A percentile compares a stretch with the other conserved stretches of the same genome.
Evolutionary conservation across 1,139 yeast genomes (phyloP).

Genomic region (Komagataea norvegica): DNA sequence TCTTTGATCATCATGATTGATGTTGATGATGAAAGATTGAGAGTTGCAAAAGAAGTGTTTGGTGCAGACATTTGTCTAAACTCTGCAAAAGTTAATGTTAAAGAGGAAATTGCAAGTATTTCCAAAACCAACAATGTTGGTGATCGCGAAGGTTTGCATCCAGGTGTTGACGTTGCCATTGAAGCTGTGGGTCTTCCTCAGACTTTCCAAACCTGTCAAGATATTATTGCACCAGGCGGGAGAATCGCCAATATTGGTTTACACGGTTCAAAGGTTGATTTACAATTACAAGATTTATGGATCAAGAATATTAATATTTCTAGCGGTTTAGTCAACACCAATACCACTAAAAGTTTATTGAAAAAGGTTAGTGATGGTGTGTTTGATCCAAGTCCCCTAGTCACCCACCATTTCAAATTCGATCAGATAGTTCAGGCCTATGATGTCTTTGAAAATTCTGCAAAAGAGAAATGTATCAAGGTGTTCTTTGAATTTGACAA

Average conservation of each 20-base stretch:
- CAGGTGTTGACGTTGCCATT: constrained; percentile 45
- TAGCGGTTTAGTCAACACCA: constrained; percentile 42
- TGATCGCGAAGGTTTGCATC: constrained; percentile 25
- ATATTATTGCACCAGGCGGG: constrained; percentile 43
- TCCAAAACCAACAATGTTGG: constrained; percentile 23
- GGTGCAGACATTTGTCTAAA: constrained; percentile 41
- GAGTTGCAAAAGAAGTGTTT: constrained; percentile 34
- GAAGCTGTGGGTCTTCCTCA: constrained; percentile 44
- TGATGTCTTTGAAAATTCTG: constrained; percentile 39
- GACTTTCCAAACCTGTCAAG: constrained; percentile 42
- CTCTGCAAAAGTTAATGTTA: constrained; percentile 31
- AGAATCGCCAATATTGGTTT: constrained; percentile 45
- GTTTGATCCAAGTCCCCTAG: constrained; percentile 42
- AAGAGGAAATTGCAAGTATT: constrained; percentile 27
- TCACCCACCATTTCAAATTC: constrained; percentile 59
- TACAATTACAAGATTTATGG: constrained; percentile 42
- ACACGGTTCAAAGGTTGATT: constrained; percentile 39
- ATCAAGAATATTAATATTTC: constrained; percentile 38
- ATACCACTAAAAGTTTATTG: constrained; percentile 35
- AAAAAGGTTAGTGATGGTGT: constrained; percentile 31
- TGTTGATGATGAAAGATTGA: constrained; percentile 38
- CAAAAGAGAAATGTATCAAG: constrained; percentile 42
- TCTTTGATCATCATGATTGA: constrained; percentile 38
- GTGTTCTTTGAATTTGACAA: constrained; percentile 25
- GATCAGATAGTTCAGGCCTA: constrained; percentile 46